Conservation (phyloP, 495 filamentous ascomycete genomes). For the Penicillium angulare region DNA sequence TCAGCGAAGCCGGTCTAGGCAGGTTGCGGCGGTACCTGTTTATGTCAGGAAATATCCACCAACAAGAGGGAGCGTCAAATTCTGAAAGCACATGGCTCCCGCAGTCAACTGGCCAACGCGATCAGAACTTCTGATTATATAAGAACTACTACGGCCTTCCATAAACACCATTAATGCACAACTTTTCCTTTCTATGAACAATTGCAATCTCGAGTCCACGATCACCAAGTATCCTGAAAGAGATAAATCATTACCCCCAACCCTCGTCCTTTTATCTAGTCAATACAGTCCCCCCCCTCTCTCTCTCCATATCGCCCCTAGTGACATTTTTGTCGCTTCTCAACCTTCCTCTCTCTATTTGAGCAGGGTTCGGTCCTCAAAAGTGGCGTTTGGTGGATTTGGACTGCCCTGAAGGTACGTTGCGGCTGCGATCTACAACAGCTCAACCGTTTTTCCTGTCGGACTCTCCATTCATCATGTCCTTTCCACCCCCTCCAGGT, state of each 20-base stretch:
- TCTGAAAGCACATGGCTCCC: too few species aligned
- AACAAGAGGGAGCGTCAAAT: too few species aligned
- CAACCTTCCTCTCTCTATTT: too few species aligned
- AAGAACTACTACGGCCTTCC: too few species aligned
- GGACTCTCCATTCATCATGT: slow-evolving; percentile 83
- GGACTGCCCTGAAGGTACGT: slow-evolving; percentile 60
- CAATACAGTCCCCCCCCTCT: neutral
- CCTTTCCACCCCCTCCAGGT: slow-evolving; percentile 91
- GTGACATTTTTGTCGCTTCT: neutral
- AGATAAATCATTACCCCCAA: neutral
- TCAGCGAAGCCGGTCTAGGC: neutral
- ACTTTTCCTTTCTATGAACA: neutral
- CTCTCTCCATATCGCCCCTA: too few species aligned
- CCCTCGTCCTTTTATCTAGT: neutral
- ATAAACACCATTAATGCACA: too few species aligned
- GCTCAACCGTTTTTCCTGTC: slow-evolving; percentile 32
- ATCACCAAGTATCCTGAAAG: too few species aligned
- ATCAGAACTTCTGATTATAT: too few species aligned
- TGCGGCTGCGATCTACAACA: slow-evolving; percentile 38
- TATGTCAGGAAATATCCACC: neutral
- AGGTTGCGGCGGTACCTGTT: neutral
- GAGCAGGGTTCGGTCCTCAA: slow-evolving; percentile 25
- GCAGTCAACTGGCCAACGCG: too few species aligned
- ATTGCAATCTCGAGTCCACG: too few species aligned
- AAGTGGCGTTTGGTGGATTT: slow-evolving; percentile 38